These are phyloP conservation scores for Cordyceps fumosorosea DNA, from an alignment of 2,329 filamentous ascomycete genomes.

Conservation along the genomic window DNA sequence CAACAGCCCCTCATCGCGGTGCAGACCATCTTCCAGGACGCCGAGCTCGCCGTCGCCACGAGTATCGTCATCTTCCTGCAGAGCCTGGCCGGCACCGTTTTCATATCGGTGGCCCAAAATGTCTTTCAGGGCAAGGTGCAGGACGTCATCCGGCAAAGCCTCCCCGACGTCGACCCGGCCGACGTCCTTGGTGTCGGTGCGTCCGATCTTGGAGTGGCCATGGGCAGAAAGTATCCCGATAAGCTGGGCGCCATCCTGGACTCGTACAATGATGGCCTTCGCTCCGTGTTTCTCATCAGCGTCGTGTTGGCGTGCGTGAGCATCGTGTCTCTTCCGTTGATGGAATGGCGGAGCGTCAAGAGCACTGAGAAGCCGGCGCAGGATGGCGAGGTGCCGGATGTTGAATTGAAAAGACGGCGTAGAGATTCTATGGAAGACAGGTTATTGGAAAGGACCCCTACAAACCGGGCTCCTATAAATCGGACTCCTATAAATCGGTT, in stretches of 20 bases:
- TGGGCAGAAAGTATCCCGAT: not conserved
- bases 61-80: conserved; percentile 14
- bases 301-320: conserved; percentile 41
- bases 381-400: too few species aligned
- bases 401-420: too few species aligned
- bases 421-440: too few species aligned
- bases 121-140: conserved; percentile 4
- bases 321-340: conserved; percentile 41
- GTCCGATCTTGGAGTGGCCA: not conserved
- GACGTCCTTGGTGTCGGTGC: conserved; percentile 5
- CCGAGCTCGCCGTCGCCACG: conserved; percentile 16
- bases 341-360: conserved; percentile 45
- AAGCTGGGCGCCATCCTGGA: conserved; percentile 11
- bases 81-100: conserved; percentile 12
- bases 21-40: conserved; percentile 14
- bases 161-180: not conserved
- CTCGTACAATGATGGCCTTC: conserved; percentile 52
- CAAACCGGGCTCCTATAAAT: too few species aligned
- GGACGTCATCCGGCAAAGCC: not conserved
- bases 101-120: conserved; percentile 17
- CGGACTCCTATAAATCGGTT: too few species aligned
- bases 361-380: not conserved
- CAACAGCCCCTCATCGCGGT: conserved; percentile 15
- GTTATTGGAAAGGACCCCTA: too few species aligned
- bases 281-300: conserved; percentile 47